Percentiles rank a stretch among this genome's conserved stretches.
phyloP scores from a whole-genome alignment of 345 rosid species.

The Luvunga scandens region DNA sequence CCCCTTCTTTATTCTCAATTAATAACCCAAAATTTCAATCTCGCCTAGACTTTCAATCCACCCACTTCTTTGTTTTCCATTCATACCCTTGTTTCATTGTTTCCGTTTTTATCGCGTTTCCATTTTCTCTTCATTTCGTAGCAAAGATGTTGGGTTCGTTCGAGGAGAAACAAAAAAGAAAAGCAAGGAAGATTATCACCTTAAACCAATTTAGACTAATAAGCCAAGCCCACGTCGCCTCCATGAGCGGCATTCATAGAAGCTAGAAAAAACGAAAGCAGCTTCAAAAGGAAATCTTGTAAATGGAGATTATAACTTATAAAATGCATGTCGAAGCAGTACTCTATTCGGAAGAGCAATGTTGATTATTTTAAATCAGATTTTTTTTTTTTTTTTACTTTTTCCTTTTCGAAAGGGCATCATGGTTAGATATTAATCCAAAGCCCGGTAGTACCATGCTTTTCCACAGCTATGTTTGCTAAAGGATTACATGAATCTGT shows the following conservation, averaged over 20 bases:
- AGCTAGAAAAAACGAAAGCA: background rate
- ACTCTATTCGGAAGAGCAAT: background rate
- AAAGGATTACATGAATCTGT: background rate
- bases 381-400: no score
- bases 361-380: background rate
- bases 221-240: background rate
- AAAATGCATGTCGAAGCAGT: no score
- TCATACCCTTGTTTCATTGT: background rate
- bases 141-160: background rate
- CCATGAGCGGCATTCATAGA: background rate
- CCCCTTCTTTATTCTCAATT: constrained; percentile 17
- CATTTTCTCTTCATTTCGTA: background rate
- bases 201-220: background rate
- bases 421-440: background rate
- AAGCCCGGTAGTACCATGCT: background rate
- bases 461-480: background rate
- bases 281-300: background rate
- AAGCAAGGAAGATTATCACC: background rate
- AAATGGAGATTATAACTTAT: background rate
- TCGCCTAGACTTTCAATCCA: constrained; percentile 5
- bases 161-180: background rate
- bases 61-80: background rate
- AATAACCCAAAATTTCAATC: constrained; percentile 15
- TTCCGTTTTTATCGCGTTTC: background rate
- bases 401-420: background rate